A percentile compares a stretch with the other conserved stretches of the same genome.
Evolutionary conservation across 139 green algal genomes (phyloP).

Genomic region (Chlorella sp.): DNA sequence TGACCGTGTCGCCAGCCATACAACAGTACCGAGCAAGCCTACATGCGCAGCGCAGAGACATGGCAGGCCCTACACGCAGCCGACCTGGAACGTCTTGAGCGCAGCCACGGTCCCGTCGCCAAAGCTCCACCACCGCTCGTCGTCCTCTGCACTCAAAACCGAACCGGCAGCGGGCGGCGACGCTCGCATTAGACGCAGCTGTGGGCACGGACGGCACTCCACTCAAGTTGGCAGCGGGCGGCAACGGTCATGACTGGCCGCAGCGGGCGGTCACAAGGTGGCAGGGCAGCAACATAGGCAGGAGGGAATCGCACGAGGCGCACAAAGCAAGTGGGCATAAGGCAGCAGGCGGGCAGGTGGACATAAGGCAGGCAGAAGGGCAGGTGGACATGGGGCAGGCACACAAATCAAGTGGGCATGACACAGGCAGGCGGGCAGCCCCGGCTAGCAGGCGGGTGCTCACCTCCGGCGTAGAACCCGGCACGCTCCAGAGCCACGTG

Average conservation of each 20-base stretch:
- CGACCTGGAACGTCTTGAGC: conserved; percentile 66
- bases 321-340: no score
- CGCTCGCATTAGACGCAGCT: no score
- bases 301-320: no score
- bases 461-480: conserved; percentile 38
- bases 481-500: conserved; percentile 54
- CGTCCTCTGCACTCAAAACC: conserved; percentile 53
- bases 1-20: no score
- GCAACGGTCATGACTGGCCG: no score
- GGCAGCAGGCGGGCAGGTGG: neutral
- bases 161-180: no score
- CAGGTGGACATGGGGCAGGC: neutral
- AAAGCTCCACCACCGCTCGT: conserved; percentile 75
- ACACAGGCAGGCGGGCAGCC: no score
- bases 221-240: no score
- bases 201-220: neutral
- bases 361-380: neutral
- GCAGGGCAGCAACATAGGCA: no score
- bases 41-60: neutral
- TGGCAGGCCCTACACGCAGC: neutral
- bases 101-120: conserved; percentile 58
- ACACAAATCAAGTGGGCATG: neutral
- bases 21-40: no score
- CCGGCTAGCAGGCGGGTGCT: neutral
- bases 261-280: no score